phyloP scores from a whole-genome alignment of 768 basidiomycete species.

The Amanita fuliginea region DNA sequence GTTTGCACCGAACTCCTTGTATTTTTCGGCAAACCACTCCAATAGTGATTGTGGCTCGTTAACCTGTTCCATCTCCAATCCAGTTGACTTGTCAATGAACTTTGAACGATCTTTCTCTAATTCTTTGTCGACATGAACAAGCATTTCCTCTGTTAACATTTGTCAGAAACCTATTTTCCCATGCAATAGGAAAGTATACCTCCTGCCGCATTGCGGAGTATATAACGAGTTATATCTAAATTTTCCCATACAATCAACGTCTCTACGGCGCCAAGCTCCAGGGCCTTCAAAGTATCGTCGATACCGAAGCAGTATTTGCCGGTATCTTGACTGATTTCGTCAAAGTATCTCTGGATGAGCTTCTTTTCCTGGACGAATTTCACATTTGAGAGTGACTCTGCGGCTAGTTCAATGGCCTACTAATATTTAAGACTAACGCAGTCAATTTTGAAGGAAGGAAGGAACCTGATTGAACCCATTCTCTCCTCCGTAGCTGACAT shows the following conservation, averaged over 20 bases:
- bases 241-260: constrained; percentile 99
- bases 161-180: neutral
- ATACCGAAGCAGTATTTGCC: constrained; percentile 97
- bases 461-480: constrained; percentile 98
- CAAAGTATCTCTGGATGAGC: constrained; percentile 96
- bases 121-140: constrained; percentile 70
- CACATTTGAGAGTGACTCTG: constrained; percentile 94
- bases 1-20: constrained; percentile 94
- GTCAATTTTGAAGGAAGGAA: constrained; percentile 5
- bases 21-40: constrained; percentile 99
- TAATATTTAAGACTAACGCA: neutral
- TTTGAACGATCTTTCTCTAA: constrained; percentile 91
- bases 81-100: constrained; percentile 92
- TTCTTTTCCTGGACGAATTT: constrained; percentile 99
- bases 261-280: constrained; percentile 95
- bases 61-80: constrained; percentile 88
- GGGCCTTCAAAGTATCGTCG: constrained; percentile 90
- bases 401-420: constrained; percentile 93
- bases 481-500: constrained; percentile 97
- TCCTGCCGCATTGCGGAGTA: constrained; percentile 85
- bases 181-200: constrained; percentile 31
- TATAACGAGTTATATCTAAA: constrained; percentile 80
- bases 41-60: constrained; percentile 77
- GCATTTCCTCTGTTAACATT: constrained; percentile 55
- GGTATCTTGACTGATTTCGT: constrained; percentile 97